Evolutionary conservation across 108 stramenopile genomes (phyloP), one percentile per base, ranked within the genome.

Genomic region (Stephanodiscus triporus): DNA sequence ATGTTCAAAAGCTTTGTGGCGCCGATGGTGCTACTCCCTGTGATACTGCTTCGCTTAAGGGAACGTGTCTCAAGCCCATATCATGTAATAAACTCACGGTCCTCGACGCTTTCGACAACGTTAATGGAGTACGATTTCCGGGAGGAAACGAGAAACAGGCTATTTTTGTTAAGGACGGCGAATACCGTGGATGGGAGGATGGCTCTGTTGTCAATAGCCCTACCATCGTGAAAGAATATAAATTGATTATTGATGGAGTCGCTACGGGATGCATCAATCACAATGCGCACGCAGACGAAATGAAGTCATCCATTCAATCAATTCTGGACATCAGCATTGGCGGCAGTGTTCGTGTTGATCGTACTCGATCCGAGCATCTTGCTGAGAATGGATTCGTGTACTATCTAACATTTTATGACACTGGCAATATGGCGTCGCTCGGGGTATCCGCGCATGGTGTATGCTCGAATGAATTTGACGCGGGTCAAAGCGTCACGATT

Each of bases 1-100:
- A 95, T 73, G 90, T 95, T 0, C 91, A 89, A 40, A 89, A 85
- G 65, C 58, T 93, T 23, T 81, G 68, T 69, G 62, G 65, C 66
- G 24, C 30, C 1, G 40, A 24, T 16, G 75, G 63, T 34, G 48
- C 66, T 30, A 77, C 73, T 27, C 19, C 78, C 16, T 84, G 82
- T 53, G 78, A 84, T 53, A 70, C 64, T 10, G 19, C 26, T 17
- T 76, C 76, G 36, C 73, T 79, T 6, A 30, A 68, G 13, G 85
- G 81, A 24, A 79, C 80, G 26, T 79, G 77, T 22, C 77, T 68
- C 50, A 78, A 68, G 22, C 82, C 82, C 16, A 67, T 24, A 55
- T 49, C 83, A 54, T 89, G 88, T 64, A 34, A 20, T 36, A 76
- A 75, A 37, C 71, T 86, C 13, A 78, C 67, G 40, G 76, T 89